Conservation (phyloP, 2,329 filamentous ascomycete species). For the Amphichorda felina region DNA sequence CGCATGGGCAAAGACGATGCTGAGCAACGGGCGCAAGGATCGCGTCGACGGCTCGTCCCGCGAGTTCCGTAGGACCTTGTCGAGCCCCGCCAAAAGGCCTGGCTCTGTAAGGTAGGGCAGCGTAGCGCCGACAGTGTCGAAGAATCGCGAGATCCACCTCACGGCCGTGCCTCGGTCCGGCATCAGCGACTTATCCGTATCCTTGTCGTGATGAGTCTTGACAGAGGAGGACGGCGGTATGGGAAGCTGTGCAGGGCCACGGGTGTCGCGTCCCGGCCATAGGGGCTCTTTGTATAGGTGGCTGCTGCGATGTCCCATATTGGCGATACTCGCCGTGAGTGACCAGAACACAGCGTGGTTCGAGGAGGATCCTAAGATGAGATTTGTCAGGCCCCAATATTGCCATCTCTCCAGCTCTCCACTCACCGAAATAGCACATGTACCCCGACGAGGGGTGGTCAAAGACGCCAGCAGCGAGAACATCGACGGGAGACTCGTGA, state of each 20-base stretch:
- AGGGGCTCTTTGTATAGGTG: constrained; percentile 5
- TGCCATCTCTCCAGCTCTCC: neutral
- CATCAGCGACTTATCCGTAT: neutral
- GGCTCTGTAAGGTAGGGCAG: constrained; percentile 11
- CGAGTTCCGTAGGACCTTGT: constrained; percentile 6
- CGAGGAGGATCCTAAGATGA: constrained; percentile 13
- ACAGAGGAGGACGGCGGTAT: neutral
- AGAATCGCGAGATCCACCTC: constrained; percentile 12
- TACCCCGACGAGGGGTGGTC: constrained; percentile 12
- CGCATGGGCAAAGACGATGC: constrained; percentile 16
- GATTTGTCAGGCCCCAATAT: neutral
- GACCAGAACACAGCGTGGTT: constrained; percentile 17
- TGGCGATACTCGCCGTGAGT: constrained; percentile 12
- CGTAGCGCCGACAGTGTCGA: constrained; percentile 15
- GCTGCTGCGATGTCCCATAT: constrained; percentile 8
- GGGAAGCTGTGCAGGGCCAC: constrained; percentile 1
- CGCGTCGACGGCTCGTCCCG: constrained; percentile 5
- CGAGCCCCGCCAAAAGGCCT: constrained; percentile 8
- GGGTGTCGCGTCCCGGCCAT: constrained; percentile 2
- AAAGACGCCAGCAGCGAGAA: constrained; percentile 14
- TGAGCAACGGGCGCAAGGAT: constrained; percentile 11
- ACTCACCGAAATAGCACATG: constrained; percentile 16
- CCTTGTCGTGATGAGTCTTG: neutral
- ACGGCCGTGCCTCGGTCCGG: neutral
- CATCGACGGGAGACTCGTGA: constrained; percentile 12